Percentiles rank a stretch among this genome's conserved stretches.
phyloP scores from a whole-genome alignment of 108 stramenopile genomes.

The Fistulifera pelliculosa region DNA sequence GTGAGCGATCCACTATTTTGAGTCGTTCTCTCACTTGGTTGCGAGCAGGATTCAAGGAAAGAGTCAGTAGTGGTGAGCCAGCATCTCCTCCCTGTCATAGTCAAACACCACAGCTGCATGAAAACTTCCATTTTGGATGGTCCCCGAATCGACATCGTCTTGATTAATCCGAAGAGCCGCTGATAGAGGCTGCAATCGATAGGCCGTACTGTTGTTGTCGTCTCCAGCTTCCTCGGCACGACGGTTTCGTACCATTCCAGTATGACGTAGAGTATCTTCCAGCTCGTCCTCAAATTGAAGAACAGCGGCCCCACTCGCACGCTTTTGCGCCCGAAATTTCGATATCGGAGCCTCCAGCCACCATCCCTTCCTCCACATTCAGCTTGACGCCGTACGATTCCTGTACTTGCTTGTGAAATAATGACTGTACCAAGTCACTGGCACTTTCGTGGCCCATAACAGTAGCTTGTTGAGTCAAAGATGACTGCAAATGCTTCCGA shows the following conservation, averaged over 20 bases:
- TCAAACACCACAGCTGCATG: conserved; percentile 54
- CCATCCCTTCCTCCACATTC: background rate
- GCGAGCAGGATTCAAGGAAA: conserved; percentile 50
- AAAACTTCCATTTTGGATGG: conserved; percentile 44
- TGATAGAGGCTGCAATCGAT: conserved; percentile 40
- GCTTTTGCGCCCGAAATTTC: conserved; percentile 34
- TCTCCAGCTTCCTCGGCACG: conserved; percentile 6
- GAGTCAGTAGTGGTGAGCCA: conserved; percentile 52
- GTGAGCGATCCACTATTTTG: conserved; percentile 23
- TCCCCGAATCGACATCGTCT: conserved; percentile 42
- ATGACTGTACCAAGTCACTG: conserved; percentile 32
- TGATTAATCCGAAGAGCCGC: conserved; percentile 61
- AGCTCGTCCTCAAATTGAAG: conserved; percentile 49
- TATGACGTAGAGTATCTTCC: conserved; percentile 33
- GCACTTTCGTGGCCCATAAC: conserved; percentile 45
- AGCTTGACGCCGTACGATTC: conserved; percentile 7
- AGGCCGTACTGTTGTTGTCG: conserved; percentile 1
- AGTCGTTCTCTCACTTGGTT: conserved; percentile 22
- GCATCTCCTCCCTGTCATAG: conserved; percentile 58
- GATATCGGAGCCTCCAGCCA: conserved; percentile 42
- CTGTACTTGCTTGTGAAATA: conserved; percentile 31
- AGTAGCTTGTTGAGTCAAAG: conserved; percentile 29
- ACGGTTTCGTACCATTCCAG: conserved; percentile 27
- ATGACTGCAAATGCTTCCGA: conserved; percentile 21
- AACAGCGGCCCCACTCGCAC: conserved; percentile 41